Base-by-base conservation (phyloP, 768 basidiomycete genomes). In the Coprinopsis sp. region DNA sequence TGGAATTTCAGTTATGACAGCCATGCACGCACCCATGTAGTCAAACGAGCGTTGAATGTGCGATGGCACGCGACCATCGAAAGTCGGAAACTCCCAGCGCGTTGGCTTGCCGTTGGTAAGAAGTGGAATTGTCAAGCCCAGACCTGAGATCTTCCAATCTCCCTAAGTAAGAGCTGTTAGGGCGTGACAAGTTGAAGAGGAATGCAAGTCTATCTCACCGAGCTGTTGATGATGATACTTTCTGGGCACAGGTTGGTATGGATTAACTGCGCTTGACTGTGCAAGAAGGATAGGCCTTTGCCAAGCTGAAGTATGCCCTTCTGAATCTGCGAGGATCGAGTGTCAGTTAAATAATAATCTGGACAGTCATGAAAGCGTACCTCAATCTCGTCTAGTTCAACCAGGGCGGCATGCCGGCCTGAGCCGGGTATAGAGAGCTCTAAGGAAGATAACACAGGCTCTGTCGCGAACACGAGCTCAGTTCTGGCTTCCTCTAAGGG, bases 301-400 rank as follows among this genome's bases (percentile, higher is more conserved):
- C 87, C 87, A 10, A 99, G 66, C 62, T 98, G 96, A 33, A 97
- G 72, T 25, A 95, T 84, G 12, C 96, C 96, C 66, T 98, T 98
- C 62, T 97, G 96, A 30, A 97, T 92, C 88, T 91, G 54, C 25
- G n/a, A 16, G 6, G 36, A 33, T 14, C 33, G 48, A 34, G 36
- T 19, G 3, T 29, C 38, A 30, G 14, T 48, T 37, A 36, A 44
- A 41, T 47, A 21, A 54, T 50, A 42, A 33, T 47, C 2, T n/a
- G n/a, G n/a, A 33, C 27, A 16, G 19, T 23, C 22, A 42, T 37
- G 10, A 28, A 33, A 51, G 38, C 34, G n/a, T 46, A 89, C 92
- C 72, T 99, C 96, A 33, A 97, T 86, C 70, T 99, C 96, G 63
- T 99, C 96, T 19, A 99, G 70, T 59, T 97, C 95, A 13, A 87